Conservation (phyloP, 495 filamentous ascomycete species). For the Neurospora sp. region DNA sequence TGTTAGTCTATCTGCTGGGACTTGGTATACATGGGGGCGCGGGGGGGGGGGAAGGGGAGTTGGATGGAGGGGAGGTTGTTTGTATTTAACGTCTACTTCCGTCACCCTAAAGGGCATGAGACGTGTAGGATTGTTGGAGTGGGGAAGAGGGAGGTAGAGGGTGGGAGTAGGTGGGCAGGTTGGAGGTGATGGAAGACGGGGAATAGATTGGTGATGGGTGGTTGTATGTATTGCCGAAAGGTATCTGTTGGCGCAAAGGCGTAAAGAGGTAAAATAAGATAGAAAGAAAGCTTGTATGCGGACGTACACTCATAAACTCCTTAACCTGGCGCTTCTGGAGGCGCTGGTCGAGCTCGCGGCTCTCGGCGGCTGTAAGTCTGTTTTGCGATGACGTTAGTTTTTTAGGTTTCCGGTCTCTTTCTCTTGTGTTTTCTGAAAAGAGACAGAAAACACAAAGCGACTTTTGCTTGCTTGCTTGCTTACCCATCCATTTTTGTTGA, state of each 20-base stretch:
- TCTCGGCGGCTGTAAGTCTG: constrained; percentile 68
- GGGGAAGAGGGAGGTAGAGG: not conserved
- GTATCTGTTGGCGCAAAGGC: not conserved
- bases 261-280: not conserved
- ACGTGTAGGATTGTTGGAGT: not conserved
- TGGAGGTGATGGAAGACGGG: too few relatives aligned
- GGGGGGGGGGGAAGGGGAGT: too few relatives aligned
- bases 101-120: too few relatives aligned
- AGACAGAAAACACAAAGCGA: not conserved
- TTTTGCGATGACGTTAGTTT: constrained; percentile 5
- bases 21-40: too few relatives aligned
- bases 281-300: not conserved
- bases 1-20: not conserved
- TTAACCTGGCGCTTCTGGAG: constrained; percentile 97
- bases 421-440: not conserved
- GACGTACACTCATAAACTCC: constrained; percentile 88
- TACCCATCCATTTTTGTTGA: constrained; percentile 3
- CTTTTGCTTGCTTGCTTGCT: not conserved
- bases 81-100: too few relatives aligned
- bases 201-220: not conserved
- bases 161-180: too few relatives aligned
- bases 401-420: not conserved
- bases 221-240: not conserved
- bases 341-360: constrained; percentile 80
- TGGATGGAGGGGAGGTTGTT: too few relatives aligned